Evolutionary conservation across 73 alveolate genomes (phyloP).

Genomic region (Blepharisma stoltei): DNA sequence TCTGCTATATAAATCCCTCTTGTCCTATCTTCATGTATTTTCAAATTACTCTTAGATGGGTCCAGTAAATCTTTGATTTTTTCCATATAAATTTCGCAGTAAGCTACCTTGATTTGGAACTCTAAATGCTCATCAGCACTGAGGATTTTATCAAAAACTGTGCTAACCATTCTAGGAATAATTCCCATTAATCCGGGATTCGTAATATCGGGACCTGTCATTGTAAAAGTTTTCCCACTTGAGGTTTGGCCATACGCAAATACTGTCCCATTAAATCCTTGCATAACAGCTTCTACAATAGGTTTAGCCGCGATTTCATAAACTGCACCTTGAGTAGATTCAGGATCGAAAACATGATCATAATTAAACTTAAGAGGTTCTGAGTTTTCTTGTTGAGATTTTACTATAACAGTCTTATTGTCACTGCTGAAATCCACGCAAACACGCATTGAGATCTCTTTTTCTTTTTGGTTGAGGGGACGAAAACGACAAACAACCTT

Average conservation of each 20-base stretch:
- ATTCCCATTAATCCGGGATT: conserved; percentile 75
- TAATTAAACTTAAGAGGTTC: conserved; percentile 64
- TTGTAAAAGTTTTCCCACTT: conserved; percentile 88
- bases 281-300: conserved; percentile 74
- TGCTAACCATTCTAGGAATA: conserved; percentile 81
- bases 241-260: conserved; percentile 88
- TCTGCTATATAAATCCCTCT: conserved; percentile 80
- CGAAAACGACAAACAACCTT: conserved; percentile 69
- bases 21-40: conserved; percentile 76
- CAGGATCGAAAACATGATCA: conserved; percentile 83
- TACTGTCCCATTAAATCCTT: conserved; percentile 87
- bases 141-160: conserved; percentile 74
- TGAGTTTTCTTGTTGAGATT: background rate
- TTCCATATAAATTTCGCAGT: conserved; percentile 86
- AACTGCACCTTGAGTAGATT: conserved; percentile 73
- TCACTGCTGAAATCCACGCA: conserved; percentile 46
- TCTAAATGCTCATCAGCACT: conserved; percentile 73
- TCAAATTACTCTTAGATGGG: conserved; percentile 66
- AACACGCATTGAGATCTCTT: conserved; percentile 30
- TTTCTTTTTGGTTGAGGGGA: conserved; percentile 72
- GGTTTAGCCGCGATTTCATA: conserved; percentile 84
- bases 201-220: conserved; percentile 79
- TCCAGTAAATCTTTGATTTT: conserved; percentile 83
- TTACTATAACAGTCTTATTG: background rate
- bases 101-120: conserved; percentile 79